Evolutionary conservation across 2,329 filamentous ascomycete species (phyloP).

Genomic region (Celoporthe dispersa): DNA sequence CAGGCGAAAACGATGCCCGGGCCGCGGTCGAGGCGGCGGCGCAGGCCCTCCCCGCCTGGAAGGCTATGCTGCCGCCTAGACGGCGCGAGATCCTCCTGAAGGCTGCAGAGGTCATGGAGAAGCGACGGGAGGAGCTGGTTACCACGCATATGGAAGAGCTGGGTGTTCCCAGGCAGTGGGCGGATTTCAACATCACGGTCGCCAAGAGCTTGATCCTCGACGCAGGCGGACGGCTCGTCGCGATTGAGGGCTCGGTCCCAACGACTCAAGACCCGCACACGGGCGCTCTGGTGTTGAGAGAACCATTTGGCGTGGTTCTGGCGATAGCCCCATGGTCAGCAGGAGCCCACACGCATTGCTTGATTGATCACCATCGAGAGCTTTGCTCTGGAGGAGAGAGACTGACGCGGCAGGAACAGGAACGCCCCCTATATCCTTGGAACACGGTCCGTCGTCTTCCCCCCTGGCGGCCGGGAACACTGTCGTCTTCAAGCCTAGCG

Average conservation of each 20-base stretch:
- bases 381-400: conserved; percentile 6
- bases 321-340: conserved; percentile 80
- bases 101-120: conserved; percentile 67
- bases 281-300: conserved; percentile 69
- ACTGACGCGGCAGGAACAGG: conserved; percentile 41
- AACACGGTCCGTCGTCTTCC: conserved; percentile 59
- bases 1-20: conserved; percentile 36
- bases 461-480: conserved; percentile 82
- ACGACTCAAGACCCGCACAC: conserved; percentile 49
- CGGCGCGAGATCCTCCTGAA: conserved; percentile 73
- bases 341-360: background rate
- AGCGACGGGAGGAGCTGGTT: conserved; percentile 62
- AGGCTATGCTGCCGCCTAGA: conserved; percentile 59
- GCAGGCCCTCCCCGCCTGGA: conserved; percentile 73
- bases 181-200: conserved; percentile 45
- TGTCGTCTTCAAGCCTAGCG: conserved; percentile 72
- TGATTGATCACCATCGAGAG: background rate
- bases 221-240: conserved; percentile 46
- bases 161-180: conserved; percentile 45
- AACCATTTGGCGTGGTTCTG: conserved; percentile 79
- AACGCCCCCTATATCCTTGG: conserved; percentile 63
- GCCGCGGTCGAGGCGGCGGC: conserved; percentile 53
- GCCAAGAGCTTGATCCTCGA: conserved; percentile 46
- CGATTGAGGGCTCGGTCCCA: conserved; percentile 42
- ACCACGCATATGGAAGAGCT: conserved; percentile 62